phyloP scores from a whole-genome alignment of 2,329 filamentous ascomycete species.

The Stylonectria norvegica region DNA sequence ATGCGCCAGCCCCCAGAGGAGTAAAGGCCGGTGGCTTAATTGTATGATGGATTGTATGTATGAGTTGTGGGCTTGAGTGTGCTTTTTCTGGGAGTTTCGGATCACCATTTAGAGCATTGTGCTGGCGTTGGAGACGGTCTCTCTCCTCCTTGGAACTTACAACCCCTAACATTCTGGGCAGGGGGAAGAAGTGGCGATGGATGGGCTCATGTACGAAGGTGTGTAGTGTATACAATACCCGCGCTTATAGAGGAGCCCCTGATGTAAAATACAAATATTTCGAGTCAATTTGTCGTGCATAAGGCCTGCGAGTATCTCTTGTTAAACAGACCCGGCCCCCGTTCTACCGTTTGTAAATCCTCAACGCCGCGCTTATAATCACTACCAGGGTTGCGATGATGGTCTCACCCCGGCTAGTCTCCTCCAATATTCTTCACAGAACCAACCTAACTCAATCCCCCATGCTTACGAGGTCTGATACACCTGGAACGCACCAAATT shows the following conservation, averaged over 20 bases:
- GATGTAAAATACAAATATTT: conserved; percentile 10
- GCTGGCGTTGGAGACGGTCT: conserved; percentile 31
- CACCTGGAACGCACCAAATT: conserved; percentile 58
- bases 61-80: conserved; percentile 11
- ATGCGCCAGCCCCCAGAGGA: conserved; percentile 74
- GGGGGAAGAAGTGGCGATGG: conserved; percentile 10
- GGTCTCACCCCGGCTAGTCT: no score
- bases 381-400: neutral
- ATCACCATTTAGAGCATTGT: conserved; percentile 31
- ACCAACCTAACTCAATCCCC: neutral
- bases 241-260: conserved; percentile 15
- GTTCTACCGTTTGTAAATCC: neutral
- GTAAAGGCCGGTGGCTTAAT: conserved; percentile 33
- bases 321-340: conserved; percentile 1
- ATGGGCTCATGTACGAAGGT: conserved; percentile 18
- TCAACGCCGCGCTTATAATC: conserved; percentile 23
- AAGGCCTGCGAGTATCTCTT: conserved; percentile 1
- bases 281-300: neutral
- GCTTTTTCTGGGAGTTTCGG: conserved; percentile 27
- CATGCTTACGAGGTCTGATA: conserved; percentile 39
- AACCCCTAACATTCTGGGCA: conserved; percentile 5
- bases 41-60: neutral
- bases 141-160: conserved; percentile 26
- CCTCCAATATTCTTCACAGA: no score
- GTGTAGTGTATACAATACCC: conserved; percentile 22